These are phyloP conservation scores for Diversispora eburnea DNA, from an alignment of 192 early-diverging fungal species.

Conservation along the genomic window DNA sequence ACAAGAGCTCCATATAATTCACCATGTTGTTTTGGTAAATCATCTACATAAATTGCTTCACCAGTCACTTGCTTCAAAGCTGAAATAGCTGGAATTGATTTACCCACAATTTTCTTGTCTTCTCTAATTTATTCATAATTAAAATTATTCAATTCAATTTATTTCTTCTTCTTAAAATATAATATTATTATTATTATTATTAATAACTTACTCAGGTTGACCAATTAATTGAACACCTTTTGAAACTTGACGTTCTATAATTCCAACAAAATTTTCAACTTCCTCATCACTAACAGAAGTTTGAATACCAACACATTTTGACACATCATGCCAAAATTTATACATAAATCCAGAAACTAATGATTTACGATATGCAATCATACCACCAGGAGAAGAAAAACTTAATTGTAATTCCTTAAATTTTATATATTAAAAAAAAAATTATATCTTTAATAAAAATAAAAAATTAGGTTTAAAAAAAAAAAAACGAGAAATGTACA, in stretches of 20 bases:
- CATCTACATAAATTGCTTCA: slow-evolving; percentile 79
- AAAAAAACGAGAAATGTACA: neutral
- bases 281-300: slow-evolving; percentile 27
- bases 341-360: slow-evolving; percentile 58
- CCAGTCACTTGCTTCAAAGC: slow-evolving; percentile 84
- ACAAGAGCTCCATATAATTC: slow-evolving; percentile 73
- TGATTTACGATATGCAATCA: slow-evolving; percentile 64
- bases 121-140: neutral
- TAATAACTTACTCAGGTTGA: slow-evolving; percentile 47
- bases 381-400: slow-evolving; percentile 57
- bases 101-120: slow-evolving; percentile 55
- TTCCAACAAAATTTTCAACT: slow-evolving; percentile 37
- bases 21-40: slow-evolving; percentile 66
- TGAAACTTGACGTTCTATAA: slow-evolving; percentile 46
- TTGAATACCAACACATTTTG: slow-evolving; percentile 28
- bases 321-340: slow-evolving; percentile 65
- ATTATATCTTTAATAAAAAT: too few relatives aligned
- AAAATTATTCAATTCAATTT: neutral
- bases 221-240: slow-evolving; percentile 37
- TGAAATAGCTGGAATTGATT: slow-evolving; percentile 64
- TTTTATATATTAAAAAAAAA: neutral
- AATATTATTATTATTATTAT: too few relatives aligned
- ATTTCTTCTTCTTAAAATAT: neutral
- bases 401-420: slow-evolving; percentile 40
- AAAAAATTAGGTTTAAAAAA: neutral